phyloP scores from a whole-genome alignment of 768 basidiomycete genomes.

The Cystofilobasidium bisporidii region DNA sequence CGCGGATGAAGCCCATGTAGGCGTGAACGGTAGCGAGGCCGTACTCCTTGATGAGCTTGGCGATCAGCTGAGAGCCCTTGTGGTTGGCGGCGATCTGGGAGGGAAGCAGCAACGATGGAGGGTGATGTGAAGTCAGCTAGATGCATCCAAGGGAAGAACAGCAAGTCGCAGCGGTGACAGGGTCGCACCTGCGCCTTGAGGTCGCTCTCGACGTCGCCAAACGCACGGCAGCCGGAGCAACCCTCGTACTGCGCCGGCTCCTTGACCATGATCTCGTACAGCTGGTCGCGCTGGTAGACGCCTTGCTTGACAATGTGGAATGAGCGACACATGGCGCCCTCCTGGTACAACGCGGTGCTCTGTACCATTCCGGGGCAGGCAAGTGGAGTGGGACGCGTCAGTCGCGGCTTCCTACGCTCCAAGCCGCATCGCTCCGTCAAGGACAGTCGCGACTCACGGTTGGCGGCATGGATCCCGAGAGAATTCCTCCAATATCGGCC shows the following conservation, averaged over 20 bases:
- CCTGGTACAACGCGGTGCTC: slow-evolving; percentile 30
- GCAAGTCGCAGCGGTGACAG: too few relatives aligned
- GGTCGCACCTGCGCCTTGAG: slow-evolving; percentile 28
- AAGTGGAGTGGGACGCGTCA: too few relatives aligned
- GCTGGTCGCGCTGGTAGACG: slow-evolving; percentile 32
- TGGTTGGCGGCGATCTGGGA: slow-evolving; percentile 31
- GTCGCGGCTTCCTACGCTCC: too few relatives aligned
- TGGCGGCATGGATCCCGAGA: slow-evolving; percentile 29
- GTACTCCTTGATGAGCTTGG: slow-evolving; percentile 33
- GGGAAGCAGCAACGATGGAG: too few relatives aligned
- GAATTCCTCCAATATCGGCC: slow-evolving; percentile 28
- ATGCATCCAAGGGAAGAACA: too few relatives aligned
- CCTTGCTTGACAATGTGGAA: slow-evolving; percentile 33
- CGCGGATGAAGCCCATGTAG: slow-evolving; percentile 32
- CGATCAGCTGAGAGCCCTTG: slow-evolving; percentile 31
- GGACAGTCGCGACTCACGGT: neutral
- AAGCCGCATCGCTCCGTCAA: too few relatives aligned
- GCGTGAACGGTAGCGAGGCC: slow-evolving; percentile 33
- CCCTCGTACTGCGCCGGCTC: slow-evolving; percentile 32
- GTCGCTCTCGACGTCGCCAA: slow-evolving; percentile 37
- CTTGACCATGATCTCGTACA: slow-evolving; percentile 30
- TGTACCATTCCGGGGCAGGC: neutral
- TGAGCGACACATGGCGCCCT: slow-evolving; percentile 32
- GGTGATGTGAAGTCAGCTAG: too few relatives aligned
- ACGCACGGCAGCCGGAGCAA: slow-evolving; percentile 33